Evolutionary conservation across 805 yeast genomes (phyloP).

Genomic region (Suhomyces tanzawaensis): DNA sequence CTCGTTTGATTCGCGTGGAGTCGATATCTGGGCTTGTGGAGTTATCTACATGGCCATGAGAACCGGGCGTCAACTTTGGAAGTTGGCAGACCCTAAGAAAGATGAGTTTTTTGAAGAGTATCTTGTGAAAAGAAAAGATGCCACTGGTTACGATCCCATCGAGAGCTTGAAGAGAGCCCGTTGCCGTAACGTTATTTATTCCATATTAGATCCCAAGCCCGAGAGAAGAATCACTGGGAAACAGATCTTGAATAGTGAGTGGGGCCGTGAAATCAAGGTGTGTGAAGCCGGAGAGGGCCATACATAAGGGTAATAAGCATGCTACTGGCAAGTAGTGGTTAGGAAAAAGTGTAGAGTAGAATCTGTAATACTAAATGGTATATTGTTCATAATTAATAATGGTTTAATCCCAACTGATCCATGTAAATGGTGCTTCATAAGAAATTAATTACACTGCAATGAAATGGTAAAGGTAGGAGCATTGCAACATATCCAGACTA

Average conservation of each 20-base stretch:
- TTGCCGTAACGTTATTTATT: slow-evolving; percentile 89
- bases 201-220: slow-evolving; percentile 90
- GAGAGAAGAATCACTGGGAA: slow-evolving; percentile 80
- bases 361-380: too few species aligned
- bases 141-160: slow-evolving; percentile 88
- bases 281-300: slow-evolving; percentile 65
- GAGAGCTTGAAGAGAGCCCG: slow-evolving; percentile 81
- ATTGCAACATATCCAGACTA: too few species aligned
- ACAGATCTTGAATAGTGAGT: slow-evolving; percentile 87
- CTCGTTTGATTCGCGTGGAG: slow-evolving; percentile 77
- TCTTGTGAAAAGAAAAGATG: slow-evolving; percentile 72
- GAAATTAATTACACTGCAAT: too few species aligned
- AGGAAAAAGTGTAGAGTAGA: too few species aligned
- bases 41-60: slow-evolving; percentile 92
- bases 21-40: slow-evolving; percentile 92
- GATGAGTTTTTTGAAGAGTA: slow-evolving; percentile 82
- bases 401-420: too few species aligned
- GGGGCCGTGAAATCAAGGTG: slow-evolving; percentile 87
- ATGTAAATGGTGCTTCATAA: too few species aligned
- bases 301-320: too few species aligned
- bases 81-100: slow-evolving; percentile 65
- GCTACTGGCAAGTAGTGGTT: too few species aligned
- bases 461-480: too few species aligned
- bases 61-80: slow-evolving; percentile 93
- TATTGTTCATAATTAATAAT: too few species aligned